phyloP scores from a whole-genome alignment of 208 protist species.

The Acanthamoeba divionensis region DNA sequence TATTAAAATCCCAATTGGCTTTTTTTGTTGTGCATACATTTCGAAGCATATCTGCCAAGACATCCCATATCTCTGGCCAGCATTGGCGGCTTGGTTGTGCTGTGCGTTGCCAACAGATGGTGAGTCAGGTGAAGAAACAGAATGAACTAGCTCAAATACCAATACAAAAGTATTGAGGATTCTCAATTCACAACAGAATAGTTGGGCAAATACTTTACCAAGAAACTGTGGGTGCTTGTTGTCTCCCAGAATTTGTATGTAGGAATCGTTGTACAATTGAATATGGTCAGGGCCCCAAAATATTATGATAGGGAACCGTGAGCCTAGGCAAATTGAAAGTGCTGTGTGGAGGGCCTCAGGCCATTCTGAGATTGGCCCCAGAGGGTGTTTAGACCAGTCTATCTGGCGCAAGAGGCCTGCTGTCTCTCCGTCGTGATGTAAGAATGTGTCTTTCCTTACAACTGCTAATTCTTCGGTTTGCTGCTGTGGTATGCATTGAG shows the following conservation, averaged over 20 bases:
- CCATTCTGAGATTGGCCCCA: slow-evolving; percentile 5
- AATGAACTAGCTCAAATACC: too few relatives aligned
- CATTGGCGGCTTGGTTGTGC: neutral
- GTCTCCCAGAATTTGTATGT: neutral
- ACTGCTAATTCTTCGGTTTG: too few relatives aligned
- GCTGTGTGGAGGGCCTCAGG: neutral
- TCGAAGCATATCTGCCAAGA: neutral
- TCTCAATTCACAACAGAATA: too few relatives aligned
- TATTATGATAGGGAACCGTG: neutral
- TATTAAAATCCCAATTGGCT: too few relatives aligned
- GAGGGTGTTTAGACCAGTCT: slow-evolving; percentile 10
- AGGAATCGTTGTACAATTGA: neutral
- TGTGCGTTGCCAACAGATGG: too few relatives aligned
- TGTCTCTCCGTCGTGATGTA: too few relatives aligned
- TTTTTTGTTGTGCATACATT: neutral
- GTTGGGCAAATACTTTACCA: neutral
- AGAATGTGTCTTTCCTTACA: too few relatives aligned
- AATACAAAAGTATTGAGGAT: too few relatives aligned
- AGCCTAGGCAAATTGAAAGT: neutral
- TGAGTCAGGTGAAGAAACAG: too few relatives aligned
- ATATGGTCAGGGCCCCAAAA: neutral
- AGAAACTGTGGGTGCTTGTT: neutral
- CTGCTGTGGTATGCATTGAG: too few relatives aligned
- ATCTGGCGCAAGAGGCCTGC: neutral
- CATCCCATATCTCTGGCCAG: neutral